These are phyloP conservation scores for Scedosporium aurantiacum DNA, from an alignment of 2,329 filamentous ascomycete species.

Conservation along the genomic window DNA sequence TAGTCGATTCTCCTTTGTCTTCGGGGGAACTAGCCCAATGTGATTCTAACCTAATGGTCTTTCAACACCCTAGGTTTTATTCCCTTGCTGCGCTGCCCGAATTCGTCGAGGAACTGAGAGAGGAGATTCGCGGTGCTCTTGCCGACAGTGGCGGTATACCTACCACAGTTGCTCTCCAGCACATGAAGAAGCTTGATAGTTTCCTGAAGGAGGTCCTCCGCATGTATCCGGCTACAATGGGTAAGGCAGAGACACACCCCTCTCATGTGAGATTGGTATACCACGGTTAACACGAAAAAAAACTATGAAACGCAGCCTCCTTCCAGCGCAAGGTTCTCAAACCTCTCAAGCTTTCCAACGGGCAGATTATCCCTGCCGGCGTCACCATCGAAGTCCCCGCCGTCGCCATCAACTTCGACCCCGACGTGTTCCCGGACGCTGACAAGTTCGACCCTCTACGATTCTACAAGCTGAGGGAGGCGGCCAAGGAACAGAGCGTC, in stretches of 20 bases:
- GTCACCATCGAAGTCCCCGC: conserved; percentile 27
- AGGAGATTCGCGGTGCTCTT: conserved; percentile 33
- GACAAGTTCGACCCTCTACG: conserved; percentile 8
- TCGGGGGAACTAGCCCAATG: not conserved
- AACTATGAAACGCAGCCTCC: not conserved
- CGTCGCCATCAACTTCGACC: conserved; percentile 2
- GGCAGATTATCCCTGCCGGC: conserved; percentile 28
- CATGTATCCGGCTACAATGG: conserved; percentile 15
- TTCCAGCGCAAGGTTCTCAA: not conserved
- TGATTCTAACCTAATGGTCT: not conserved
- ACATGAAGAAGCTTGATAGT: conserved; percentile 28
- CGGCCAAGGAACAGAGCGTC: conserved; percentile 8
- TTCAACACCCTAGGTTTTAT: conserved; percentile 24
- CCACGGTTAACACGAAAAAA: not conserved
- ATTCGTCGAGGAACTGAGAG: conserved; percentile 35
- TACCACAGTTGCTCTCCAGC: conserved; percentile 23
- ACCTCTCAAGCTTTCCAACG: not conserved
- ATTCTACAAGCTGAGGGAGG: conserved; percentile 27
- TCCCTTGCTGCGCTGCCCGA: conserved; percentile 39
- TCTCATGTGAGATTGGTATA: no score
- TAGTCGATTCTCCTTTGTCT: not conserved
- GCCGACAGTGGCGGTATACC: conserved; percentile 20
- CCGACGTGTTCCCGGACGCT: not conserved
- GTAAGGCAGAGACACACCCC: no score
- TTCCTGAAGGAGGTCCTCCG: conserved; percentile 27